phyloP scores from a whole-genome alignment of 768 basidiomycete genomes.

The Hortiboletus campestris region DNA sequence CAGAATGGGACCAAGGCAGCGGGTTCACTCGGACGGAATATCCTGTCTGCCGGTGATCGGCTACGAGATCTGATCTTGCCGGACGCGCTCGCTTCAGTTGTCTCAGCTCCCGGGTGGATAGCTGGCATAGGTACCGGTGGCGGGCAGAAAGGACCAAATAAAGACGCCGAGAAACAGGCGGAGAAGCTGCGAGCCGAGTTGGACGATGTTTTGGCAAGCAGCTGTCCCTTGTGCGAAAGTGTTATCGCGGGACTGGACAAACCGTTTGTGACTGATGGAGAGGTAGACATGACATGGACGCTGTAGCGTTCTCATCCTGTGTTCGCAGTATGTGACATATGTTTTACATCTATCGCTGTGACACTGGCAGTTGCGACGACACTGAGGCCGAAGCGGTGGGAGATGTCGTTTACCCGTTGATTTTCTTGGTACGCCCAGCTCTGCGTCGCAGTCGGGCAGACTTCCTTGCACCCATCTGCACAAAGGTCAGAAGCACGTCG shows the following conservation, averaged over 20 bases:
- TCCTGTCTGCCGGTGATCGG: constrained; percentile 86
- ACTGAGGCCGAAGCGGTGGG: background rate
- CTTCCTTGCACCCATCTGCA: constrained; percentile 78
- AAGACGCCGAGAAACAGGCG: constrained; percentile 56
- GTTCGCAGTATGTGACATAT: background rate
- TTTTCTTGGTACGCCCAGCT: constrained; percentile 76
- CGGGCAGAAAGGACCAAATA: constrained; percentile 42
- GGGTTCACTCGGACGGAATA: constrained; percentile 69
- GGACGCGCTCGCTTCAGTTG: constrained; percentile 84
- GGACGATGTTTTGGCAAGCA: constrained; percentile 85
- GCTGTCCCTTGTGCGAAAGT: constrained; percentile 91
- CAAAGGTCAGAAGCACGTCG: constrained; percentile 1
- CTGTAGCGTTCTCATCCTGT: constrained; percentile 37
- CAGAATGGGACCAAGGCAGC: constrained; percentile 66
- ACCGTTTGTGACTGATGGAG: constrained; percentile 79
- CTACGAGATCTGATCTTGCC: constrained; percentile 91
- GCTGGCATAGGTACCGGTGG: constrained; percentile 57
- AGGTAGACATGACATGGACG: constrained; percentile 76
- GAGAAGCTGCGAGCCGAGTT: constrained; percentile 80
- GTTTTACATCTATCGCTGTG: constrained; percentile 8
- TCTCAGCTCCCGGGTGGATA: constrained; percentile 78
- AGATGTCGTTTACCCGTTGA: constrained; percentile 57
- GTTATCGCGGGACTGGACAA: constrained; percentile 83
- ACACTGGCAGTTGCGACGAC: background rate
- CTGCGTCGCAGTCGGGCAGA: constrained; percentile 69